Evolutionary conservation across 495 filamentous ascomycete species (phyloP).

Genomic region (Podospora pseudopauciseta): DNA sequence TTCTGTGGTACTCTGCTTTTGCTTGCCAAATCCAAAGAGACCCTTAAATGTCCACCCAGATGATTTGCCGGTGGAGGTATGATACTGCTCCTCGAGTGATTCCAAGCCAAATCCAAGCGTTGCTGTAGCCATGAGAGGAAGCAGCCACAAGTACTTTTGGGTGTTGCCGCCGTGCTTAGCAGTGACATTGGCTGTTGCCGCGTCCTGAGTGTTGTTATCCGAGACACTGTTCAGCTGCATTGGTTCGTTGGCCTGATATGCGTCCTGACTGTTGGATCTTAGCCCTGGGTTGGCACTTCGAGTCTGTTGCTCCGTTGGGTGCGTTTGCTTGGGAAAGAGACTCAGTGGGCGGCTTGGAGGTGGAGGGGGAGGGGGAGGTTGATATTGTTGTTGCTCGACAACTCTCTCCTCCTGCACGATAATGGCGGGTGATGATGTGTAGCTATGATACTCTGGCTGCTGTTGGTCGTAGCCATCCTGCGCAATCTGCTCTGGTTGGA

Average conservation of each 20-base stretch:
- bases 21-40: conserved; percentile 7
- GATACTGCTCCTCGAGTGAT: conserved; percentile 13
- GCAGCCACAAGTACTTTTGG: conserved; percentile 17
- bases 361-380: neutral
- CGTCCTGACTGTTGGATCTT: neutral
- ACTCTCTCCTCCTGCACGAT: neutral
- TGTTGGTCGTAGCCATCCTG: neutral
- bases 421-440: neutral
- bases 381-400: neutral
- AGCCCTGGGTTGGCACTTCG: neutral
- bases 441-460: neutral
- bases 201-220: neutral
- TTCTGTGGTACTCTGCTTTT: neutral
- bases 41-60: conserved; percentile 11
- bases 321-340: neutral
- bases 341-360: neutral
- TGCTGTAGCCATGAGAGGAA: conserved; percentile 15
- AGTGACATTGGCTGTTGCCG: neutral
- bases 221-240: conserved; percentile 9
- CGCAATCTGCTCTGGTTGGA: neutral
- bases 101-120: conserved; percentile 15
- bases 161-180: neutral
- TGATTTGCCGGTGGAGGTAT: neutral
- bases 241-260: conserved; percentile 11
- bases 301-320: neutral